phyloP scores from a whole-genome alignment of 2,329 filamentous ascomycete genomes.

The Elsinoe fawcettii region DNA sequence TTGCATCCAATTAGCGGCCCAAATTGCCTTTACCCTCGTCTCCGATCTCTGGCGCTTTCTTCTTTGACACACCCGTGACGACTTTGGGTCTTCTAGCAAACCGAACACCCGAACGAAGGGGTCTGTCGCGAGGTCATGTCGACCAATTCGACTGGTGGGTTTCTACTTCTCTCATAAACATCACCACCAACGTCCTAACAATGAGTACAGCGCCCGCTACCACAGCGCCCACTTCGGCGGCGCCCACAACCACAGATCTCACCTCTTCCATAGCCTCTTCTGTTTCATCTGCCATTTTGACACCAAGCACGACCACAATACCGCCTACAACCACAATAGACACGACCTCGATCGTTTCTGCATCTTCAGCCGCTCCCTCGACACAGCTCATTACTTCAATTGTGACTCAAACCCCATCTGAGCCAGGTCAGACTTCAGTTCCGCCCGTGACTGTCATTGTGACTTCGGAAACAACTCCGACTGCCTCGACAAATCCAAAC shows the following conservation, averaged over 20 bases:
- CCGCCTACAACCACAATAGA: constrained; percentile 17
- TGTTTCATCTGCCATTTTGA: constrained; percentile 18
- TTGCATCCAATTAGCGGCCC: constrained; percentile 3
- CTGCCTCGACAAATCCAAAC: constrained; percentile 16
- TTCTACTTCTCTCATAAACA: neutral
- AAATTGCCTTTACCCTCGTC: neutral
- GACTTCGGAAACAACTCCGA: constrained; percentile 18
- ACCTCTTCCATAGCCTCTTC: constrained; percentile 20
- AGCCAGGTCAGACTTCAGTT: constrained; percentile 13
- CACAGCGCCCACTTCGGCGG: constrained; percentile 15
- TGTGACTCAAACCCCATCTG: constrained; percentile 19
- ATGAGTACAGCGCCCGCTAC: constrained; percentile 9
- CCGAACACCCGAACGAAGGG: constrained; percentile 3
- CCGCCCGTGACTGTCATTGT: constrained; percentile 23
- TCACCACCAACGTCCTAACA: neutral
- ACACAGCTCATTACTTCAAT: constrained; percentile 23
- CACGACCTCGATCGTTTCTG: constrained; percentile 21
- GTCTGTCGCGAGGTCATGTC: constrained; percentile 15
- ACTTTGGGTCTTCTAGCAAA: constrained; percentile 1
- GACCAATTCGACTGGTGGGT: constrained; percentile 15
- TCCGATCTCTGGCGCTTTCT: constrained; percentile 7
- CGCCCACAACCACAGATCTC: constrained; percentile 11
- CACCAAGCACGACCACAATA: constrained; percentile 17
- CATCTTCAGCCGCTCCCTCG: constrained; percentile 19
- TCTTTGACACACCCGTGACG: neutral